Percentiles rank a stretch among this genome's conserved stretches.
Conservation (phyloP, 1,284 basidiomycete genomes). For the Irpex sp. region DNA sequence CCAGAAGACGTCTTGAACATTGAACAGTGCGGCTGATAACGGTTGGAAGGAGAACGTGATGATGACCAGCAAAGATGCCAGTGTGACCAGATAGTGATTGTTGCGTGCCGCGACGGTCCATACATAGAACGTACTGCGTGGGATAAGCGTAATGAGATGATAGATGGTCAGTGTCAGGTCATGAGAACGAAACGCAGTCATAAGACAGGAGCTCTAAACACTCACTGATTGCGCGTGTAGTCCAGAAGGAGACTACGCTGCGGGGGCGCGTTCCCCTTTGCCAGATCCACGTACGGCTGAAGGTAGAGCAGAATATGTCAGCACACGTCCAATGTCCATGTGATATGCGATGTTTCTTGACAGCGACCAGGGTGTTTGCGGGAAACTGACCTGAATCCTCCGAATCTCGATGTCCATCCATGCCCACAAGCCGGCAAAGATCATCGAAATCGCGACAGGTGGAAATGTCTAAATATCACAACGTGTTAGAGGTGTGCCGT, state of each 20-base stretch:
- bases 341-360: neutral
- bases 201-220: neutral
- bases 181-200: neutral
- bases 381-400: slow-evolving; percentile 40
- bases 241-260: slow-evolving; percentile 45
- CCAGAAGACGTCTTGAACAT: slow-evolving; percentile 38
- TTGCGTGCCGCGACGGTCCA: slow-evolving; percentile 11
- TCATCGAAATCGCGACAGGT: slow-evolving; percentile 38
- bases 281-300: slow-evolving; percentile 51
- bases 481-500: neutral
- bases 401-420: slow-evolving; percentile 53
- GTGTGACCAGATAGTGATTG: slow-evolving; percentile 11
- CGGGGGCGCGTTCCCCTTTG: slow-evolving; percentile 45
- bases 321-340: neutral
- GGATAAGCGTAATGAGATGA: neutral
- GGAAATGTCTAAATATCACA: slow-evolving; percentile 37
- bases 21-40: slow-evolving; percentile 42
- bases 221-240: slow-evolving; percentile 45
- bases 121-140: slow-evolving; percentile 7
- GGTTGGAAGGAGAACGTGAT: slow-evolving; percentile 43
- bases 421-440: slow-evolving; percentile 41
- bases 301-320: neutral
- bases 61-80: slow-evolving; percentile 34
- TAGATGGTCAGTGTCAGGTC: neutral
- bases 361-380: neutral